Evolutionary conservation across 208 protist species (phyloP).

Genomic region (Crithidia acanthocephali): DNA sequence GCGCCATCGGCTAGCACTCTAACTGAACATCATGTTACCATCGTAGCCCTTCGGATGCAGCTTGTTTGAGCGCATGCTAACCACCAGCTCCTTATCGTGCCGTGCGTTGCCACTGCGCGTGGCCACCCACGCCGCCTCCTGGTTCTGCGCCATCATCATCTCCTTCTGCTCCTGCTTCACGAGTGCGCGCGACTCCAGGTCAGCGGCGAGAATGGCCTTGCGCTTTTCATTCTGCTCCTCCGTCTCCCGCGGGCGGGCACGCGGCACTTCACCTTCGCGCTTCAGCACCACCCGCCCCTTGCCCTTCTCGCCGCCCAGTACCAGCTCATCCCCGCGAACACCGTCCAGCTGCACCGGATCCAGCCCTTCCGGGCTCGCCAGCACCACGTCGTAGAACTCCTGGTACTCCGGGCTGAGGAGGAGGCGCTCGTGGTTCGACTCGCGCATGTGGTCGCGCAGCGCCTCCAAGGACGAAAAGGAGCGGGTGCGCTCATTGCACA

Average conservation of each 20-base stretch:
- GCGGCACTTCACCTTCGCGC: conserved; percentile 75
- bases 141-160: conserved; percentile 55
- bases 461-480: conserved; percentile 74
- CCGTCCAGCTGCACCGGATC: conserved; percentile 52
- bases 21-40: conserved; percentile 73
- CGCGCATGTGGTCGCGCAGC: conserved; percentile 87
- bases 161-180: conserved; percentile 72
- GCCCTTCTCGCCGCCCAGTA: conserved; percentile 34
- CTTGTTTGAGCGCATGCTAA: conserved; percentile 81
- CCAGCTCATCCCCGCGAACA: conserved; percentile 51
- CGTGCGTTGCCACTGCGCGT: conserved; percentile 50
- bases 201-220: conserved; percentile 53
- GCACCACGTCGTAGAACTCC: conserved; percentile 76
- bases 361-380: conserved; percentile 59
- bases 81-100: conserved; percentile 62
- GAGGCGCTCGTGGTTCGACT: conserved; percentile 79
- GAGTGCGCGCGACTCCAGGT: conserved; percentile 62
- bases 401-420: conserved; percentile 84
- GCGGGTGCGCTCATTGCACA: conserved; percentile 85
- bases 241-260: conserved; percentile 62
- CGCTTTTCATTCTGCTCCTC: conserved; percentile 61
- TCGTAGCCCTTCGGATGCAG: conserved; percentile 93
- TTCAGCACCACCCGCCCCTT: conserved; percentile 53
- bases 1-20: neutral
- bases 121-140: conserved; percentile 44